A percentile compares a stretch with the other conserved stretches of the same genome.
phyloP scores from a whole-genome alignment of 2,329 filamentous ascomycete species.

The Dactylellina leptospora region DNA sequence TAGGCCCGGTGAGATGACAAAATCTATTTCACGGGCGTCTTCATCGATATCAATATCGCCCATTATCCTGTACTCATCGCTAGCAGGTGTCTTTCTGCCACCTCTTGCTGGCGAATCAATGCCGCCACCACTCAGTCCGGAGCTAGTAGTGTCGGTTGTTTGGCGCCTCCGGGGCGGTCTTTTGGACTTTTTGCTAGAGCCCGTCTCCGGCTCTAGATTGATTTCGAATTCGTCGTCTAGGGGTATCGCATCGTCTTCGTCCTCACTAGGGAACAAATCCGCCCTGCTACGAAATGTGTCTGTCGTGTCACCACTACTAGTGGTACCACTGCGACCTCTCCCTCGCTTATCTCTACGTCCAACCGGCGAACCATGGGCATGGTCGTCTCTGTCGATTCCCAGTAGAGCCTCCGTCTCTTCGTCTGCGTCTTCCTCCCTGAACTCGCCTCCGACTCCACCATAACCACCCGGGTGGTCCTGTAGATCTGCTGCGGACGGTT shows the following conservation, averaged over 20 bases:
- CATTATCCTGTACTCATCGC: constrained; percentile 34
- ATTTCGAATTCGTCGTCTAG: constrained; percentile 74
- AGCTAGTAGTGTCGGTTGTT: constrained; percentile 63
- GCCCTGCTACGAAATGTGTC: constrained; percentile 72
- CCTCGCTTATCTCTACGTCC: constrained; percentile 26
- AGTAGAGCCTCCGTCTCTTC: constrained; percentile 63
- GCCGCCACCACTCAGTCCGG: constrained; percentile 59
- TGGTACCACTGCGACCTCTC: constrained; percentile 68
- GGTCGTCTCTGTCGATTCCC: constrained; percentile 62
- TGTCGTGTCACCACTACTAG: constrained; percentile 68
- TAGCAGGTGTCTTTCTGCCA: constrained; percentile 29
- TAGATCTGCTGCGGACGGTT: constrained; percentile 71
- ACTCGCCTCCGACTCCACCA: constrained; percentile 55
- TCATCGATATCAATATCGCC: constrained; percentile 54
- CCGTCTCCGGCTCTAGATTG: constrained; percentile 67
- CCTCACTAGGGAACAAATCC: constrained; percentile 73
- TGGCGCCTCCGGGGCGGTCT: constrained; percentile 61
- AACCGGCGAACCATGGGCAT: neutral
- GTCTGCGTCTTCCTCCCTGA: constrained; percentile 61
- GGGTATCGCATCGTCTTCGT: constrained; percentile 74
- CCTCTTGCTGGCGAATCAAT: constrained; percentile 39
- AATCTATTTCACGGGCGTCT: constrained; percentile 53
- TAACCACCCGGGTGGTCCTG: constrained; percentile 70
- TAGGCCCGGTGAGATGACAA: constrained; percentile 54
- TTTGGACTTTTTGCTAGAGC: constrained; percentile 63